Conservation (phyloP, 2,329 filamentous ascomycete species). For the Dothiorella sarmentorum region DNA sequence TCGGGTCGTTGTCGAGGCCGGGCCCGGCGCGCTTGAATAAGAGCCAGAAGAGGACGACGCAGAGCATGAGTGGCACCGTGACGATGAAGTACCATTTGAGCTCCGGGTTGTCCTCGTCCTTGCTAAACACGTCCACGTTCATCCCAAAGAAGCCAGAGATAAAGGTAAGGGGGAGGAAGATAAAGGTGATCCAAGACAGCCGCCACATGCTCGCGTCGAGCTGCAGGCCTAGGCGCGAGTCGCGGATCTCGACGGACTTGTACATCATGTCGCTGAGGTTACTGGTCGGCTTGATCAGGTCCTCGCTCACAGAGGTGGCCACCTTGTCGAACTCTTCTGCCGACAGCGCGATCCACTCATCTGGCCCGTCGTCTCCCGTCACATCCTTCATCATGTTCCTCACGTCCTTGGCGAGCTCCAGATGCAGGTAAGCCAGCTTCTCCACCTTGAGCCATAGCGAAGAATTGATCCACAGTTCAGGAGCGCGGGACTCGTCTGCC, state of each 20-base stretch:
- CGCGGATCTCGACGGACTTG: conserved; percentile 52
- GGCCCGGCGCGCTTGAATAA: conserved; percentile 40
- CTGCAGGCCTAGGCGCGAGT: conserved; percentile 48
- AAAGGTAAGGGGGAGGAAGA: conserved; percentile 61
- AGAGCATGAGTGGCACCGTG: conserved; percentile 44
- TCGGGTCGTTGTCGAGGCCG: conserved; percentile 28
- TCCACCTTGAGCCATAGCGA: conserved; percentile 52
- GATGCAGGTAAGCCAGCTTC: conserved; percentile 50
- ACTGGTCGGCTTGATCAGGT: conserved; percentile 49
- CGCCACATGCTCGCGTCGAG: conserved; percentile 52
- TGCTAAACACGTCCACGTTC: conserved; percentile 48
- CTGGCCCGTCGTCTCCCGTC: conserved; percentile 32
- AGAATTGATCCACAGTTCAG: conserved; percentile 52
- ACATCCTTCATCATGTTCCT: conserved; percentile 42
- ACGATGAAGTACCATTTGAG: conserved; percentile 52
- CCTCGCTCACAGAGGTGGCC: conserved; percentile 48
- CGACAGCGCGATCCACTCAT: conserved; percentile 41
- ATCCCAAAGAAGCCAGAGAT: conserved; percentile 50
- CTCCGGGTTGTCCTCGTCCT: conserved; percentile 33
- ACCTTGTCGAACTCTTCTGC: conserved; percentile 45
- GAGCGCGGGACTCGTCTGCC: conserved; percentile 51
- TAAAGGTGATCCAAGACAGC: conserved; percentile 68
- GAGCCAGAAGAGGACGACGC: conserved; percentile 48
- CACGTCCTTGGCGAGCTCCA: conserved; percentile 48
- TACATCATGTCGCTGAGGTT: conserved; percentile 51